phyloP scores from a whole-genome alignment of 208 protist genomes.

The Naegleria gruberi region DNA sequence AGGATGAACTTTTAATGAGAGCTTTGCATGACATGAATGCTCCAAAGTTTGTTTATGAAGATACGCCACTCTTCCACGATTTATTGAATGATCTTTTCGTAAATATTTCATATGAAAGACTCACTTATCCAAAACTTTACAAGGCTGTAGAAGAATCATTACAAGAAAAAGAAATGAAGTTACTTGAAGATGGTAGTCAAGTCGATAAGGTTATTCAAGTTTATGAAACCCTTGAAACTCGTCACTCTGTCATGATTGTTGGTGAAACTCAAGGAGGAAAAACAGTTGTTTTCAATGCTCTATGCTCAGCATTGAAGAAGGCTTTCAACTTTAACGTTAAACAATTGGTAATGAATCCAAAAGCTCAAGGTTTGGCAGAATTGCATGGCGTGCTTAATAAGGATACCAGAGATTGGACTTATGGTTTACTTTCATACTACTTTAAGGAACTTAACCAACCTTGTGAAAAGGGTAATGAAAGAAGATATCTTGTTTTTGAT shows the following conservation, averaged over 20 bases:
- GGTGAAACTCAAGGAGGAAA: conserved; percentile 95
- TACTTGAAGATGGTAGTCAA: conserved; percentile 65
- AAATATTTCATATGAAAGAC: conserved; percentile 80
- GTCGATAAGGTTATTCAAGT: conserved; percentile 97
- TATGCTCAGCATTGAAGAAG: conserved; percentile 78
- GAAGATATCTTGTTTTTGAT: conserved; percentile 95
- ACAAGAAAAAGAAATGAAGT: conserved; percentile 57
- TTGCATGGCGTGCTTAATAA: conserved; percentile 97
- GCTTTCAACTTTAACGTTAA: conserved; percentile 79
- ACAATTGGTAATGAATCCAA: conserved; percentile 92
- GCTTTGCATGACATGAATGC: conserved; percentile 98
- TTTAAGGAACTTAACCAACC: conserved; percentile 90
- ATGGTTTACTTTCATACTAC: conserved; percentile 97
- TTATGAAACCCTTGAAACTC: conserved; percentile 97
- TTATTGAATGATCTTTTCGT: conserved; percentile 97
- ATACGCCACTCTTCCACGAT: conserved; percentile 95
- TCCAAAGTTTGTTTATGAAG: conserved; percentile 98
- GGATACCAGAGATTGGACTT: conserved; percentile 95
- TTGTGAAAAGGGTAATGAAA: conserved; percentile 44
- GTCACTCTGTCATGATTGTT: conserved; percentile 97
- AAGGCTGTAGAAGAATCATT: conserved; percentile 78
- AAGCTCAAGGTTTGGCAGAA: conserved; percentile 86
- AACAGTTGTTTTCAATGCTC: conserved; percentile 88
- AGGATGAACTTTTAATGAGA: conserved; percentile 96
- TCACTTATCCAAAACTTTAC: conserved; percentile 85